Percentiles rank a stretch among this genome's conserved stretches.
phyloP scores from a whole-genome alignment of 306 rosid genomes.

The Inga oerstediana region DNA sequence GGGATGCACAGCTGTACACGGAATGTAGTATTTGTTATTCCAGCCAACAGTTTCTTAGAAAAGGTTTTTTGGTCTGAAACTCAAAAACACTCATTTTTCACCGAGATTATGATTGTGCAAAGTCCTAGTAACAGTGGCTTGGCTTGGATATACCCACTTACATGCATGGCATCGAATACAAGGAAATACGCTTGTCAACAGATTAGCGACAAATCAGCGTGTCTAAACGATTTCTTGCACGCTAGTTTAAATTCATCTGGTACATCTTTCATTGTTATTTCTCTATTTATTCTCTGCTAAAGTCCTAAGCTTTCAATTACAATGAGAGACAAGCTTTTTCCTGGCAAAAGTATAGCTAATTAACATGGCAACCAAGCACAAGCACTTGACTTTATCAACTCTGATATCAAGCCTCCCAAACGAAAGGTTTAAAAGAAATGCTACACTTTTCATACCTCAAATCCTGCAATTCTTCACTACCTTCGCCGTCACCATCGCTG shows the following conservation, averaged over 20 bases:
- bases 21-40: background rate
- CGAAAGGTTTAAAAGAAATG: slow-evolving; percentile 2
- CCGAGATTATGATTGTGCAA: background rate
- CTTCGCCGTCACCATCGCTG: slow-evolving; percentile 68
- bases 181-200: background rate
- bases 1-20: background rate
- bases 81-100: background rate
- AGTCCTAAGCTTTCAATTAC: background rate
- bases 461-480: slow-evolving; percentile 48
- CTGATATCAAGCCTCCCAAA: background rate
- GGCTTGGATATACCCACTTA: background rate
- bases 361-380: slow-evolving; percentile 3
- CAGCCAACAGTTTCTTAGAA: background rate
- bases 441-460: slow-evolving; percentile 56
- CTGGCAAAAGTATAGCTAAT: background rate
- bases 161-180: background rate
- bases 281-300: background rate
- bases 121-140: background rate
- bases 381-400: background rate
- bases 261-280: background rate
- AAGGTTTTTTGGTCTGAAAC: background rate
- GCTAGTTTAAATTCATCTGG: background rate
- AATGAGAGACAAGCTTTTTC: background rate
- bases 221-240: slow-evolving; percentile 15
- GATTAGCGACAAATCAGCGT: background rate